phyloP scores from a whole-genome alignment of 306 rosid species.

The Trichosanthes truncata region DNA sequence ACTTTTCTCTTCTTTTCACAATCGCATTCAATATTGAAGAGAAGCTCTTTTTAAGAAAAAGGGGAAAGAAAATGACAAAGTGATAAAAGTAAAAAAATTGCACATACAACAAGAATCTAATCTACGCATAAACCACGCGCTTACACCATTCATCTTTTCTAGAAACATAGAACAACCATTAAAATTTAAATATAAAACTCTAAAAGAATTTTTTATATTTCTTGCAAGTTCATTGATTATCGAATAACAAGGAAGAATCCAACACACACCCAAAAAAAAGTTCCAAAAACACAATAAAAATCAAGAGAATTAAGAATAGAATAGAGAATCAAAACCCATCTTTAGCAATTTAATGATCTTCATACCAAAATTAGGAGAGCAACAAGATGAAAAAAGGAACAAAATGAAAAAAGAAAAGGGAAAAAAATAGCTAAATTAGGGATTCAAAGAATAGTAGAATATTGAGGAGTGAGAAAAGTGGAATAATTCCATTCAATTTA shows the following conservation, averaged over 20 bases:
- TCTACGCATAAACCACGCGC: not conserved
- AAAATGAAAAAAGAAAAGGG: not conserved
- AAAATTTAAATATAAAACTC: not conserved
- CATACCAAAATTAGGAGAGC: not conserved
- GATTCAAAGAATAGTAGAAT: constrained; percentile 4
- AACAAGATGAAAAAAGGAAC: not conserved
- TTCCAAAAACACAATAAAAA: not conserved
- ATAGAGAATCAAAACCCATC: not conserved
- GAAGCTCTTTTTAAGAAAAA: not conserved
- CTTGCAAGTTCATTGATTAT: not conserved
- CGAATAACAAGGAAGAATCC: not conserved
- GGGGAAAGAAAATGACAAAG: not conserved
- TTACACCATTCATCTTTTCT: too few relatives aligned
- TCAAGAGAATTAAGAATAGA: not conserved
- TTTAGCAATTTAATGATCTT: constrained; percentile 1
- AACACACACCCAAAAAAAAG: not conserved
- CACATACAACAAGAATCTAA: not conserved
- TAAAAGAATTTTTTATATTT: not conserved
- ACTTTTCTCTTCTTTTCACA: not conserved
- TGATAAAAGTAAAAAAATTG: not conserved
- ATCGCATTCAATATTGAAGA: not conserved
- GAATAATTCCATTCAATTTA: not conserved
- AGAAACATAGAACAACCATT: not conserved
- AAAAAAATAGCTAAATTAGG: constrained; percentile 4
- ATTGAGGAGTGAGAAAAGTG: constrained; percentile 16